Percentiles rank a stretch among this genome's conserved stretches.
These are phyloP conservation scores for Talaromyces adpressus DNA, from an alignment of 495 filamentous ascomycete species.

Conservation along the genomic window DNA sequence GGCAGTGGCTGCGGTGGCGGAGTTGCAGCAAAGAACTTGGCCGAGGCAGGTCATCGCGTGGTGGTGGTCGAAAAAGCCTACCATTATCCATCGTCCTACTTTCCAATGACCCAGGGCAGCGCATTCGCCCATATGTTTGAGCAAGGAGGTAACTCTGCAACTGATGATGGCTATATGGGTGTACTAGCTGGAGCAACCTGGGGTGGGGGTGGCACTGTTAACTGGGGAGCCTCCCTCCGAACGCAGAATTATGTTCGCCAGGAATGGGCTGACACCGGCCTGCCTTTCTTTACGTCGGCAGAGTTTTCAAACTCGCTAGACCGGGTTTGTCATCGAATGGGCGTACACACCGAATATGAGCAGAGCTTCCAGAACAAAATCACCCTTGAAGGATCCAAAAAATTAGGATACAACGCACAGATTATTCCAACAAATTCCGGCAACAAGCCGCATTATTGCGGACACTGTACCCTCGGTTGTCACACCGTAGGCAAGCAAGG, in stretches of 20 bases:
- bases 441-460: conserved; percentile 61
- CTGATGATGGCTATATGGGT: conserved; percentile 56
- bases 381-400: conserved; percentile 67
- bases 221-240: conserved; percentile 82
- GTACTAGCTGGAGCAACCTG: conserved; percentile 67
- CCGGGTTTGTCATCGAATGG: conserved; percentile 66
- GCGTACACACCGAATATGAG: conserved; percentile 59
- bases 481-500: conserved; percentile 66
- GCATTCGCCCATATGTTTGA: conserved; percentile 59
- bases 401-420: conserved; percentile 65
- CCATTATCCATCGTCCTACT: conserved; percentile 60
- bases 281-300: conserved; percentile 70
- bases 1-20: conserved; percentile 86
- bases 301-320: conserved; percentile 76
- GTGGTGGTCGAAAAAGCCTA: conserved; percentile 79
- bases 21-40: conserved; percentile 73
- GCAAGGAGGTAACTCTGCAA: conserved; percentile 40
- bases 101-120: conserved; percentile 62
- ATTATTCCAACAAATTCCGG: conserved; percentile 76
- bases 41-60: conserved; percentile 66
- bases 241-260: conserved; percentile 71
- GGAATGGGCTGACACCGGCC: conserved; percentile 69
- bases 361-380: conserved; percentile 66
- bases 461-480: conserved; percentile 76
- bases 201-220: conserved; percentile 83